Percentiles rank a stretch among this genome's conserved stretches.
These are phyloP conservation scores for Dothistroma septosporum DNA, from an alignment of 2,329 filamentous ascomycete genomes.

Conservation along the genomic window DNA sequence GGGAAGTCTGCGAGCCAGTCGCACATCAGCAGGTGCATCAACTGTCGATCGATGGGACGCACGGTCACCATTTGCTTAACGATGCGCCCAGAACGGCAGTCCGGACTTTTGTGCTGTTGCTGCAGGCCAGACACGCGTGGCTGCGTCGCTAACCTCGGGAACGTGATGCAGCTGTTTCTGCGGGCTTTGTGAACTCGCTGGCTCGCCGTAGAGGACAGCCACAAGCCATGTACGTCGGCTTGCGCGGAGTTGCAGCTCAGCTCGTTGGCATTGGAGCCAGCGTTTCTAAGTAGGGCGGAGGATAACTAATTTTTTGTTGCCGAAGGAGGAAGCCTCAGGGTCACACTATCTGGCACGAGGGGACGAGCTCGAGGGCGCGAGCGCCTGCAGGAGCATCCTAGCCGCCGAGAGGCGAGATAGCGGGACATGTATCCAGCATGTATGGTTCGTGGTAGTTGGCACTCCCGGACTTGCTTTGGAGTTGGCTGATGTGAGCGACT, in stretches of 20 bases:
- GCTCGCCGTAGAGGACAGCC: background rate
- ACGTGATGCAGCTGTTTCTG: background rate
- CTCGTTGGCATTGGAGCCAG: background rate
- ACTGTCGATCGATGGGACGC: background rate
- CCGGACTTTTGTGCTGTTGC: background rate
- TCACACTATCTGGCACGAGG: background rate
- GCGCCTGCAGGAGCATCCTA: constrained; percentile 10
- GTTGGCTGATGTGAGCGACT: too few relatives aligned
- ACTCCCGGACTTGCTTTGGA: too few relatives aligned
- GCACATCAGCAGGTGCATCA: background rate
- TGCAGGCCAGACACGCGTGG: background rate
- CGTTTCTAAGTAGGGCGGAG: background rate
- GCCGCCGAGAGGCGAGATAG: constrained; percentile 1
- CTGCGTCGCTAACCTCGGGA: background rate
- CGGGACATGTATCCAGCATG: background rate
- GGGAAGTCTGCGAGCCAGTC: background rate
- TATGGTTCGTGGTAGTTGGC: background rate
- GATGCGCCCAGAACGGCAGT: background rate
- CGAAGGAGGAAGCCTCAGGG: background rate
- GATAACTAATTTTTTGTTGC: background rate
- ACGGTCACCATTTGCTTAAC: background rate
- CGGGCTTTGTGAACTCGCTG: background rate
- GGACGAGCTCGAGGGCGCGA: constrained; percentile 4
- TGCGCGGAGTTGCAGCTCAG: background rate
- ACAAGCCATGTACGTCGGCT: background rate